Base-by-base conservation (phyloP, 169 alveolate species). In the Eimeria tenella region DNA sequence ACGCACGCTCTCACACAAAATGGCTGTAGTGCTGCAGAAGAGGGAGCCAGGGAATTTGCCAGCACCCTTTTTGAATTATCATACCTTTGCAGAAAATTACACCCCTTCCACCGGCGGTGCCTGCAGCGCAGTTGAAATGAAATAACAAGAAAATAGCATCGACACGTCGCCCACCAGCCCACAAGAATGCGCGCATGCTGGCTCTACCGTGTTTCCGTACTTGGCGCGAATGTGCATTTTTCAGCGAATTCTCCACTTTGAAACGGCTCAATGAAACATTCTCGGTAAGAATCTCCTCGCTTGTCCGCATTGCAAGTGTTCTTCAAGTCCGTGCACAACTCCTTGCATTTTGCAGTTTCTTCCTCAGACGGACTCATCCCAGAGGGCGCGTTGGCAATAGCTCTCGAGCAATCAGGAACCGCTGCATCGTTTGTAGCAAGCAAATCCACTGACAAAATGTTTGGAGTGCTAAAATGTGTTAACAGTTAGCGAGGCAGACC, bases 341-440 rank as follows among this genome's bases (percentile, higher is more conserved):
- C 55, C 71, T 55, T 31, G 71, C 89, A 81, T 3, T 49, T 42
- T 21, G n/a, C 71, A n/a, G 71, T 55, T 5, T 21, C 89, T 56
- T 53, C 71, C 8, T 53, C 55, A 4, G 89, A 3, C 10, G 89
- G 89, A 3, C 55, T 21, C 17, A 56, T 21, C 15, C 89, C 89
- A 9, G 52, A 4, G n/a, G 89, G 31, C 9, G 55, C 53, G 4
- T 56, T 81, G 4, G 89, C 71, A 19, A 81, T 11, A 11, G 55
- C 89, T 71, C 17, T 56, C 25, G 89, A 53, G 89, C 89, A 81
- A 23, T 81, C 89, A 4, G 89, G 89, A 7, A 81, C 42, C n/a
- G 53, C 42, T 23, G 74, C 52, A 52, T 81, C 89, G 89, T 52
- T 70, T 23, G 15, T 70, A 9, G 23, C 55, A 62, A 9, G n/a